Evolutionary conservation across 768 basidiomycete genomes (phyloP), one percentile per base, ranked within the genome.

Genomic region (Lactifluus echinatus): DNA sequence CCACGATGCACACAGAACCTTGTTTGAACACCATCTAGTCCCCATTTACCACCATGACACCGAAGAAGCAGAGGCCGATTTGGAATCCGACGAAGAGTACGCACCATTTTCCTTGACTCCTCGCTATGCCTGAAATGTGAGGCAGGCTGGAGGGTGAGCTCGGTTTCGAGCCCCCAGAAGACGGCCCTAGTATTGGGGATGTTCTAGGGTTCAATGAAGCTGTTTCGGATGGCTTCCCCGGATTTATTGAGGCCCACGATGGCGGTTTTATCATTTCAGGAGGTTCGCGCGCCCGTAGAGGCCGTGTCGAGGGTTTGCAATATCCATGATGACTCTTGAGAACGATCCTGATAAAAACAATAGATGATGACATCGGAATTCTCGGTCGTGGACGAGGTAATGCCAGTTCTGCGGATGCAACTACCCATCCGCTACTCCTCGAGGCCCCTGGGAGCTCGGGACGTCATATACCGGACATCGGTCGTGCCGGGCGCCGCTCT

Each of bases 361-460:
- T 26, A 57, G 79, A 80, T 31, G 84, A 85, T 46, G 79, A 79
- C 57, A 57, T 78, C 21, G 79, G 81, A 37, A 73, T 87, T 31
- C 86, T 88, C 62, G 86, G 86, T 33, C 75, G 85, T 48, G 64
- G 78, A 42, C 75, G 87, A 64, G 79, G 76, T 58, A 68, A 69
- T 3, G 70, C 77, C 31, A 67, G 77, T 23, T 77, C 78, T n/a
- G 75, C 81, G 24, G 88, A 90, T 64, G 75, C 85, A 15, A 85
- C 84, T 11, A 83, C 84, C 0, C 93, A 95, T 66, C 93, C 93
- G 5, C 75, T 95, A 7, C 78, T 95, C 14, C 66, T 89, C 21
- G 88, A 94, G 59, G 77, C 75, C 29, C 76, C 82, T 6, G 65
- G 70, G 6, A 68, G 71, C 15, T 65, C 74, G 5, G 75, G 71